Conservation (phyloP, 164 flowering plant species). For the Warburgia ugandensis region DNA sequence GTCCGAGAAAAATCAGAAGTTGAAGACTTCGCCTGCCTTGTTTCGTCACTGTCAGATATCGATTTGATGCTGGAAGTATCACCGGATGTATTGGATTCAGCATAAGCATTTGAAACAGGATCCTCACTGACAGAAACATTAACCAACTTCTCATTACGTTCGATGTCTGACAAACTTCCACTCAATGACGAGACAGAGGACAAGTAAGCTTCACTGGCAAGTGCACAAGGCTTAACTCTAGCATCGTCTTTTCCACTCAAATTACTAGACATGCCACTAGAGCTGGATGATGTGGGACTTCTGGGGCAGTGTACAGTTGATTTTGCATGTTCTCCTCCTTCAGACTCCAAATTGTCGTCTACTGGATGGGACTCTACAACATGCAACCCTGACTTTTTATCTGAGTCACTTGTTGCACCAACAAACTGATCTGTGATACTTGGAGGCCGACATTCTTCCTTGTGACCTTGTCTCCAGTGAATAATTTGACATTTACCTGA, state of each 20-base stretch:
- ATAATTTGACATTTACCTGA: constrained; percentile 81
- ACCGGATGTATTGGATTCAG: constrained; percentile 11
- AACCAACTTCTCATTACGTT: constrained; percentile 24
- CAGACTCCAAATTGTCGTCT: constrained; percentile 13
- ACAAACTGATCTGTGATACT: constrained; percentile 1
- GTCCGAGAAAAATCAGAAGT: constrained; percentile 20
- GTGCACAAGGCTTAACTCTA: constrained; percentile 17
- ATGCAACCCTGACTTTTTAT: constrained; percentile 7
- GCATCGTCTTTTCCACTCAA: constrained; percentile 14
- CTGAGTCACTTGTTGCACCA: constrained; percentile 19
- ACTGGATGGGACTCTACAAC: constrained; percentile 10
- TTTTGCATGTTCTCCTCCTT: constrained; percentile 7
- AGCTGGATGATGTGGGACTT: constrained; percentile 13
- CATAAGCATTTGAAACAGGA: constrained; percentile 20
- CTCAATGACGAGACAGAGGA: constrained; percentile 22
- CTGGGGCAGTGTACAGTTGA: constrained; percentile 6
- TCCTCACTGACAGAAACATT: constrained; percentile 28
- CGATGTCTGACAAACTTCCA: constrained; percentile 21
- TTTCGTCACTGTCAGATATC: constrained; percentile 9
- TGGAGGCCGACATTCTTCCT: constrained; percentile 58
- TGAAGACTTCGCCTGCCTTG: constrained; percentile 2
- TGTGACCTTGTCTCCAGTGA: constrained; percentile 91
- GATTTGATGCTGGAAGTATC: too few relatives aligned
- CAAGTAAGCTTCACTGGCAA: constrained; percentile 14
- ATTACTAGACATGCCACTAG: constrained; percentile 11